phyloP scores from a whole-genome alignment of 495 filamentous ascomycete species.

The Talaromyces wortmannii region DNA sequence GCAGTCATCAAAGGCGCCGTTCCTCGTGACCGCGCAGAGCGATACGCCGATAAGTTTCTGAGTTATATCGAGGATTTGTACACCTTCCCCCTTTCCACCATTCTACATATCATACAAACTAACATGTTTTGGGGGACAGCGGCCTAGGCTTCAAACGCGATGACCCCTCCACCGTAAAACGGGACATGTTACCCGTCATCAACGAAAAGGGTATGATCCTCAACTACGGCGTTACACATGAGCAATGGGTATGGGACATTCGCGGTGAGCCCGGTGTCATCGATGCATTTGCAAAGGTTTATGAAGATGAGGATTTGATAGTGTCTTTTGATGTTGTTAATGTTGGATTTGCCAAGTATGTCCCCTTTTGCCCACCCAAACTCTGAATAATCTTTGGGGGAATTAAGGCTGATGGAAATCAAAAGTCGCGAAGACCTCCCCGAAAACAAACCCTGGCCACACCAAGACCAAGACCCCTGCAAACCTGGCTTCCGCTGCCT shows the following conservation, averaged over 20 bases:
- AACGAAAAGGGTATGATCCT: conserved; percentile 36
- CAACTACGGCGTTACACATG: conserved; percentile 32
- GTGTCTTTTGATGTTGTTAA: conserved; percentile 41
- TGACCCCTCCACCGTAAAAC: conserved; percentile 26
- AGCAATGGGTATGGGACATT: conserved; percentile 35
- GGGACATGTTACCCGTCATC: conserved; percentile 28
- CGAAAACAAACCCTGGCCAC: conserved; percentile 37
- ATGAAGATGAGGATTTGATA: conserved; percentile 31
- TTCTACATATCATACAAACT: too few relatives aligned
- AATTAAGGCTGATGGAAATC: too few relatives aligned
- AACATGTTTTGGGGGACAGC: conserved; percentile 14
- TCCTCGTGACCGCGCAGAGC: conserved; percentile 25
- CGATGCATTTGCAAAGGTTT: conserved; percentile 31
- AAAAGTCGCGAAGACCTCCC: conserved; percentile 23
- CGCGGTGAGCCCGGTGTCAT: conserved; percentile 34
- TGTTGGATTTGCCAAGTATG: conserved; percentile 29
- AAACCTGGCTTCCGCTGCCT: conserved; percentile 37
- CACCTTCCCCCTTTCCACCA: not conserved
- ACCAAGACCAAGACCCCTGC: conserved; percentile 36
- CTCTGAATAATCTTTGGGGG: too few relatives aligned
- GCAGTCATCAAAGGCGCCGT: conserved; percentile 40
- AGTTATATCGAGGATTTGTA: conserved; percentile 1
- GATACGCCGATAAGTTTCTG: conserved; percentile 18
- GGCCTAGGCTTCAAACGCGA: conserved; percentile 29
- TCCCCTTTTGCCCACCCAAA: too few relatives aligned